phyloP scores from a whole-genome alignment of 1,139 yeast species.

The Saccharomyces uvarum region DNA sequence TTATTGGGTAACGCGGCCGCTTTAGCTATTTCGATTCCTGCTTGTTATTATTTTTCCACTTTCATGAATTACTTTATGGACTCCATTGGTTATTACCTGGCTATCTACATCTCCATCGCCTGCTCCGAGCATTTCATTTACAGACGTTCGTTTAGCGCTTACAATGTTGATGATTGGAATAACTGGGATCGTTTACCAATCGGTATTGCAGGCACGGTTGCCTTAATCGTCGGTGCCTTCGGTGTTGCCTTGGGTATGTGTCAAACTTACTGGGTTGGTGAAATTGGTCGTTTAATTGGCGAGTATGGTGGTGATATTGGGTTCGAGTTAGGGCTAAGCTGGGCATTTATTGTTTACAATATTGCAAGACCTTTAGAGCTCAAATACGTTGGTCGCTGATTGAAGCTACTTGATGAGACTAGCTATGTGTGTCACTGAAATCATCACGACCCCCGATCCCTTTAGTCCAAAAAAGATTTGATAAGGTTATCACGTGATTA shows the following conservation, averaged over 20 bases:
- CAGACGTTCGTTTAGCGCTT: conserved; percentile 47
- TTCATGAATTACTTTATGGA: conserved; percentile 86
- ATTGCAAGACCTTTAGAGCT: conserved; percentile 60
- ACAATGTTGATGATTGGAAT: conserved; percentile 56
- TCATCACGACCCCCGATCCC: not conserved
- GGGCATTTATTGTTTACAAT: conserved; percentile 60
- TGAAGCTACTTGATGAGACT: conserved; percentile 27
- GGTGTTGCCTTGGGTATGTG: conserved; percentile 84
- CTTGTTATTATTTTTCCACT: conserved; percentile 59
- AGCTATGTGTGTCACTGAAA: not conserved
- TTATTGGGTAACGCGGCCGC: conserved; percentile 65
- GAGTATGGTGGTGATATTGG: conserved; percentile 78
- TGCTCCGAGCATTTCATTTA: conserved; percentile 74
- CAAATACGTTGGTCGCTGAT: conserved; percentile 45
- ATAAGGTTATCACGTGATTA: not conserved
- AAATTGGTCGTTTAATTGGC: conserved; percentile 56
- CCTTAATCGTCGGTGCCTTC: conserved; percentile 74
- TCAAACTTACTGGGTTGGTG: conserved; percentile 78
- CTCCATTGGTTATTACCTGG: conserved; percentile 82
- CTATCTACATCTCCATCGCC: conserved; percentile 69
- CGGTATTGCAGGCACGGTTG: conserved; percentile 71
- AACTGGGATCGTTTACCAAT: conserved; percentile 54
- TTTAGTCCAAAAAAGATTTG: not conserved
- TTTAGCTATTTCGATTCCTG: conserved; percentile 83
- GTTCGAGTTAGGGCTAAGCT: conserved; percentile 66